Percentiles rank a stretch among this genome's conserved stretches.
phyloP scores from a whole-genome alignment of 83 land plant species.

The Picea engelmannii region DNA sequence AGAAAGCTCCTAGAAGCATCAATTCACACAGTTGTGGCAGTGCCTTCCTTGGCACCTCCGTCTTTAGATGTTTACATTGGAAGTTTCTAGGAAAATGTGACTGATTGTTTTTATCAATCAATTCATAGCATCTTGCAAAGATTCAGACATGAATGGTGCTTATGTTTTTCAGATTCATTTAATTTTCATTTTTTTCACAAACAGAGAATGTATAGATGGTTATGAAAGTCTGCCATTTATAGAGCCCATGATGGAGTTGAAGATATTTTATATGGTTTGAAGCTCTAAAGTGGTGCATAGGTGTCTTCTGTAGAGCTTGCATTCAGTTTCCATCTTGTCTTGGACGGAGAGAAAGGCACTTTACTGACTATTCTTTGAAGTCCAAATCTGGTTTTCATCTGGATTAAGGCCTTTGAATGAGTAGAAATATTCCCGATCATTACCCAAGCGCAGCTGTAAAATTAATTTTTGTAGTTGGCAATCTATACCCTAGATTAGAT shows the following conservation, averaged over 20 bases:
- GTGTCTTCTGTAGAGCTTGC: background rate
- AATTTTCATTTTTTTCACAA: background rate
- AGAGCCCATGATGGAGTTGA: background rate
- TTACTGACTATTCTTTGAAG: constrained; percentile 13
- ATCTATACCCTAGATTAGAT: background rate
- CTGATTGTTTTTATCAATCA: no score
- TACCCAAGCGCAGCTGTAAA: constrained; percentile 20
- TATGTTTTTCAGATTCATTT: no score
- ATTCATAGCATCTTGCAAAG: no score
- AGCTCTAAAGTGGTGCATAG: constrained; percentile 5
- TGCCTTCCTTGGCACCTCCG: no score
- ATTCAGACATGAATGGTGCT: no score
- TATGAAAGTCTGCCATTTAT: background rate
- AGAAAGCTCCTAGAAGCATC: no score
- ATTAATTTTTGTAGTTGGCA: constrained; percentile 5
- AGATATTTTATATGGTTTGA: constrained; percentile 1
- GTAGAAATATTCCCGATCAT: constrained; percentile 15
- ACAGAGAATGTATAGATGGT: background rate
- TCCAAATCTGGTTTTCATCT: constrained; percentile 6
- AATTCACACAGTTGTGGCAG: no score
- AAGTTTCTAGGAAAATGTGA: no score
- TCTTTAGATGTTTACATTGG: no score
- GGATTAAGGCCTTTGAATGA: constrained; percentile 10
- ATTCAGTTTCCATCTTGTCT: constrained; percentile 13
- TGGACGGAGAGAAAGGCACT: constrained; percentile 1